Evolutionary conservation across 768 basidiomycete species (phyloP), one percentile per base, ranked within the genome.

Genomic region (Phaffia australis): DNA sequence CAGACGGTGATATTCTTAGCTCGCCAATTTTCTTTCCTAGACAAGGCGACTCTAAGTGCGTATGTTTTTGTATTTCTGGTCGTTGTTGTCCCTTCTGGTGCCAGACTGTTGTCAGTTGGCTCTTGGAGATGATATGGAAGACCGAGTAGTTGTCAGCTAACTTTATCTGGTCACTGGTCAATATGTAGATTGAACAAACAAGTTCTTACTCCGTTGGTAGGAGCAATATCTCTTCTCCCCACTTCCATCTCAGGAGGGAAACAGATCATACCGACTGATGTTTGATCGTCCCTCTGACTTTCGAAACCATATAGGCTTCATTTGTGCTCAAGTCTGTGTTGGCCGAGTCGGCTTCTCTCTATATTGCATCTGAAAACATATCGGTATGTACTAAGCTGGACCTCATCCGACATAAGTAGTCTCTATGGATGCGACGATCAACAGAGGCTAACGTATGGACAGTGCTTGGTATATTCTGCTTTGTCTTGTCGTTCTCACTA

Each of bases 271-370:
- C 35, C 35, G 35, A 42, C 35, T 42, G 35, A 42, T 42, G 11
- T 11, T 42, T 42, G 4, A 42, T 11, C 11, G 4, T 42, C 35
- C 35, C 35, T 42, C 35, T 11, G 35, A 42, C 35, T 42, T 42
- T 42, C 35, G 35, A 42, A 11, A 42, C 11, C 11, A 11, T 42
- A 42, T 42, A 67, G 66, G 25, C 66, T 23, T 56, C 52, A 5
- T 67, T 67, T 49, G 42, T 67, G 11, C 66, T 67, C 60, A 67
- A 67, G 29, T 67, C 66, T 23, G 61, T 56, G 16, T 56, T 67
- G 29, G 52, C 56, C 60, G 55, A 56, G 30, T n/a, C 50, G 47
- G 51, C 54, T 1, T 27, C 18, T 49, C 32, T 67, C 47, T 58
- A 50, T 30, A 54, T 67, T n/a, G 55, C 66, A 1, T 63, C 66